These are phyloP conservation scores for Hypoxylon trugodes DNA, from an alignment of 495 filamentous ascomycete species.

Conservation along the genomic window DNA sequence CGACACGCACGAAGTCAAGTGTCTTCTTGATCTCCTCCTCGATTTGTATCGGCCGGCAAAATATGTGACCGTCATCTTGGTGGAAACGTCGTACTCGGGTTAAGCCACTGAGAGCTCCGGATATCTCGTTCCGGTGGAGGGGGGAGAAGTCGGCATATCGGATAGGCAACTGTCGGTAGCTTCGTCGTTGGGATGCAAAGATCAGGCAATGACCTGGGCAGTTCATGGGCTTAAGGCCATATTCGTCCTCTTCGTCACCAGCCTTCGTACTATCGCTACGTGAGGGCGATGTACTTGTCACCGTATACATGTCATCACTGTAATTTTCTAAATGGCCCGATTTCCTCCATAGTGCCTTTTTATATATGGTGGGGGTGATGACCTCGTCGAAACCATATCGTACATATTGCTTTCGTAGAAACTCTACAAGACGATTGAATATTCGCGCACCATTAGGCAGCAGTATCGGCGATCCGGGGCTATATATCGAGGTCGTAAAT, in stretches of 20 bases:
- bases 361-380: conserved; percentile 93
- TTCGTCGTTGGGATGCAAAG: conserved; percentile 74
- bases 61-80: conserved; percentile 96
- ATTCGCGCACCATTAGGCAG: conserved; percentile 85
- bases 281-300: conserved; percentile 64
- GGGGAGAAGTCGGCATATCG: conserved; percentile 94
- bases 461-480: conserved; percentile 88
- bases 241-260: conserved; percentile 73
- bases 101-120: conserved; percentile 83
- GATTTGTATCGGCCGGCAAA: conserved; percentile 87
- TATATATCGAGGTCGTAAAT: conserved; percentile 79
- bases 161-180: conserved; percentile 84
- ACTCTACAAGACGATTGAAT: conserved; percentile 85
- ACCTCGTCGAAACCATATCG: conserved; percentile 92
- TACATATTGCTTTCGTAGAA: conserved; percentile 86
- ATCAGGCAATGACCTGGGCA: conserved; percentile 94
- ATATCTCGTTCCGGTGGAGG: conserved; percentile 89
- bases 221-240: conserved; percentile 96
- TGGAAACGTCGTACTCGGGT: conserved; percentile 93
- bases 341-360: conserved; percentile 85
- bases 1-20: conserved; percentile 79
- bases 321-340: conserved; percentile 96
- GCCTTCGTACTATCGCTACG: conserved; percentile 44
- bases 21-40: conserved; percentile 80
- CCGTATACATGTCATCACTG: conserved; percentile 93